These are phyloP conservation scores for Microbotryum lychnidis-dioicae DNA, from an alignment of 1,284 basidiomycete genomes.

Conservation along the genomic window DNA sequence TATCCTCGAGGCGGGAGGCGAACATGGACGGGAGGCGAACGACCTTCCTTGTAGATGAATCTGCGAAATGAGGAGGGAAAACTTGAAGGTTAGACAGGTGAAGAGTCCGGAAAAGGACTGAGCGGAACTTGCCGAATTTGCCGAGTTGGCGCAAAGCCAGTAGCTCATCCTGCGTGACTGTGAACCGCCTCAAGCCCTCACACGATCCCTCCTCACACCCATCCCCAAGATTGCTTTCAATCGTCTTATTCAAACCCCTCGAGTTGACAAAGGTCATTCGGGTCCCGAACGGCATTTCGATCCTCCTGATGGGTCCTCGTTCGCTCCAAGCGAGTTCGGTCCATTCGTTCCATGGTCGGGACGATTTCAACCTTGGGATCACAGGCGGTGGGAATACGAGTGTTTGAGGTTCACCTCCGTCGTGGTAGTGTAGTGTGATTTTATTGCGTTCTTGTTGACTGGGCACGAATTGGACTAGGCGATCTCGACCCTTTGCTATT, in stretches of 20 bases:
- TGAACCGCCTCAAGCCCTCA: background rate
- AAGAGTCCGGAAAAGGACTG: background rate
- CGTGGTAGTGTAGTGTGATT: too few species aligned
- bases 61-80: background rate
- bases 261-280: background rate
- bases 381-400: too few species aligned
- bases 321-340: too few species aligned
- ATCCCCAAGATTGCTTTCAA: background rate
- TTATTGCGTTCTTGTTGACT: too few species aligned
- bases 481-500: too few species aligned
- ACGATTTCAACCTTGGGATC: too few species aligned
- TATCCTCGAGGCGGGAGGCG: background rate
- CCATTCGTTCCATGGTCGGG: too few species aligned
- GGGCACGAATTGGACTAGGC: too few species aligned
- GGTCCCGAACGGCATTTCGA: slow-evolving; percentile 9
- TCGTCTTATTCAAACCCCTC: background rate
- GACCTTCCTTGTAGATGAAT: background rate
- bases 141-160: slow-evolving; percentile 9
- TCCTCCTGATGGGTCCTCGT: background rate
- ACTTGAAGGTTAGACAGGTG: background rate
- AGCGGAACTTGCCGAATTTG: background rate
- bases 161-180: slow-evolving; percentile 1
- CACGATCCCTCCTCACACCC: background rate
- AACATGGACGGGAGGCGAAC: background rate
- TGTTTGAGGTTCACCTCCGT: too few species aligned